Evolutionary conservation across 345 rosid species (phyloP).

Genomic region (Tarenaya hassleriana): DNA sequence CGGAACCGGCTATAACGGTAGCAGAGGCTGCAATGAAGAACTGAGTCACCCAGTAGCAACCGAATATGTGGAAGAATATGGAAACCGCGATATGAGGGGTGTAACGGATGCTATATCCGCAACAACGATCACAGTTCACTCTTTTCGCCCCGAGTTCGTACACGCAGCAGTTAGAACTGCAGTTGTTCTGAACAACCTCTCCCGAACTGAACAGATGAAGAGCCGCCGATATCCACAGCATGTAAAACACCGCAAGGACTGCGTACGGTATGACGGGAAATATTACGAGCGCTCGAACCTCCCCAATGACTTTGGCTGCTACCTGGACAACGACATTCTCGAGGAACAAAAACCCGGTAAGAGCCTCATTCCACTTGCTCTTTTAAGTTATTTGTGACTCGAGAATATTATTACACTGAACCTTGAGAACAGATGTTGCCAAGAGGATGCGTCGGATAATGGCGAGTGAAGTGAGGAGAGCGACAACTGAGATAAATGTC

Average conservation of each 20-base stretch:
- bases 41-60: conserved; percentile 97
- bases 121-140: conserved; percentile 85
- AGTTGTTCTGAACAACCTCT: conserved; percentile 64
- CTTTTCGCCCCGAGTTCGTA: conserved; percentile 69
- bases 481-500: conserved; percentile 68
- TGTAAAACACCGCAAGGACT: conserved; percentile 77
- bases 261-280: conserved; percentile 76
- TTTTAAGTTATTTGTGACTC: too few species aligned
- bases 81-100: conserved; percentile 90
- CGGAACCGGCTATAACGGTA: conserved; percentile 88
- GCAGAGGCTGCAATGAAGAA: conserved; percentile 78
- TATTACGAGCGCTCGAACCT: conserved; percentile 88
- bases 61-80: conserved; percentile 86
- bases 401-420: conserved; percentile 25
- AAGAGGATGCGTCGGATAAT: conserved; percentile 83
- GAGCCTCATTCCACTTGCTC: too few species aligned
- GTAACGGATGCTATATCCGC: conserved; percentile 81
- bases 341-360: conserved; percentile 19
- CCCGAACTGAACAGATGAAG: conserved; percentile 94
- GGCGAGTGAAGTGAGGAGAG: conserved; percentile 86
- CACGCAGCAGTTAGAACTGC: conserved; percentile 79
- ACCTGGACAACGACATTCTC: conserved; percentile 46
- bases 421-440: conserved; percentile 99
- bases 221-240: conserved; percentile 93
- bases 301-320: conserved; percentile 97